These are phyloP conservation scores for Zopfochytrium polystomum DNA, from an alignment of 371 early-diverging fungal genomes.

Conservation along the genomic window DNA sequence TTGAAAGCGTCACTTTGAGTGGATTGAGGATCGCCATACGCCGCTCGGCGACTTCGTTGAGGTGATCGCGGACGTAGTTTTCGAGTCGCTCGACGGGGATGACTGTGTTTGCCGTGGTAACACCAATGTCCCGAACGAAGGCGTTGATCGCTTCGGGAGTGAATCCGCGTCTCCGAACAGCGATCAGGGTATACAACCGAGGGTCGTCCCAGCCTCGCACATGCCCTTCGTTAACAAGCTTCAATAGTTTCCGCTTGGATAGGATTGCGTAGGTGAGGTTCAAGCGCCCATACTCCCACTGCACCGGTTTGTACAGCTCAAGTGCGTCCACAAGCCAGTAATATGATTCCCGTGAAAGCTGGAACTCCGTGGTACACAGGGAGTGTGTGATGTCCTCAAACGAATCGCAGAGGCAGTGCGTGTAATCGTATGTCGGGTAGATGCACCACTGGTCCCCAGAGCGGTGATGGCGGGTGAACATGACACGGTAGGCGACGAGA, in stretches of 20 bases:
- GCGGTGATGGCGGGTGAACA: conserved; percentile 89
- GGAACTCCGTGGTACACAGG: conserved; percentile 98
- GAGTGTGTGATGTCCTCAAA: conserved; percentile 99
- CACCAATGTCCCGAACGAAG: conserved; percentile 94
- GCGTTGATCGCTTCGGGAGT: conserved; percentile 98
- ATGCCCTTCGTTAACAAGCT: conserved; percentile 90
- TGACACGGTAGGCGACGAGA: conserved; percentile 94
- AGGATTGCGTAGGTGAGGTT: conserved; percentile 95
- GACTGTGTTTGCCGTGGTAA: conserved; percentile 84
- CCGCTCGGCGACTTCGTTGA: conserved; percentile 89
- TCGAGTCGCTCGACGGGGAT: conserved; percentile 94
- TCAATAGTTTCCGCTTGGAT: conserved; percentile 98
- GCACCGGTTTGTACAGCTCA: conserved; percentile 99
- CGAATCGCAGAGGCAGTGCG: conserved; percentile 98
- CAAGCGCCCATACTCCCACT: conserved; percentile 99
- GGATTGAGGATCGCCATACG: conserved; percentile 90
- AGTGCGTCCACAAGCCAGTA: conserved; percentile 99
- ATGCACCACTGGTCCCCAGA: conserved; percentile 94
- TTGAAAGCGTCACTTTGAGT: conserved; percentile 80
- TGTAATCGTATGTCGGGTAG: conserved; percentile 99
- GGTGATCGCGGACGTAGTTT: conserved; percentile 89
- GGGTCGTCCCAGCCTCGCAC: conserved; percentile 99
- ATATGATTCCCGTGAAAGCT: conserved; percentile 92
- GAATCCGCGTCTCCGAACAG: conserved; percentile 96
- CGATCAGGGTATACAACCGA: conserved; percentile 94